Conservation (phyloP, 257 asterid genomes). For the Penstemon davidsonii region DNA sequence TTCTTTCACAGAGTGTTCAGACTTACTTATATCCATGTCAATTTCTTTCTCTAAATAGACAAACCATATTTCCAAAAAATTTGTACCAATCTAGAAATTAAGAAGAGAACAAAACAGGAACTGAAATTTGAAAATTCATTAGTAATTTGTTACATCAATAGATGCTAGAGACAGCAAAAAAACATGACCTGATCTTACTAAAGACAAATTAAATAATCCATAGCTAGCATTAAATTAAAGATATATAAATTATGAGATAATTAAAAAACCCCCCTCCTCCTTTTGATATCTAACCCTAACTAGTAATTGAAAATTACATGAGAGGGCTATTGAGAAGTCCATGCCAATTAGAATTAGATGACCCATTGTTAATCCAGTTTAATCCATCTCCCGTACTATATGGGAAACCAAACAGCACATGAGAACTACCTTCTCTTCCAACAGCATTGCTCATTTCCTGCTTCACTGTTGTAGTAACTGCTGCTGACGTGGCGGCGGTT, state of each 20-base stretch:
- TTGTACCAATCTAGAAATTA: background rate
- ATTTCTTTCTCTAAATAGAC: conserved; percentile 29
- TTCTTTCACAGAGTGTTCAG: conserved; percentile 10
- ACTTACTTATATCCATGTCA: conserved; percentile 30
- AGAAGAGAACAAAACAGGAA: conserved; percentile 17
- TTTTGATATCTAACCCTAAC: too few species aligned
- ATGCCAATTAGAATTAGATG: conserved; percentile 62
- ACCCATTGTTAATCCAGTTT: conserved; percentile 59
- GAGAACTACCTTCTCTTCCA: conserved; percentile 40
- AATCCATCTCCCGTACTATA: conserved; percentile 38
- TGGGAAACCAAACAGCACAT: conserved; percentile 62
- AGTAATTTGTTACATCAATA: conserved; percentile 18
- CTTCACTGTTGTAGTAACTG: conserved; percentile 46
- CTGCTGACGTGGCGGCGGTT: conserved; percentile 31
- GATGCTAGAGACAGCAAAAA: background rate
- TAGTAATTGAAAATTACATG: conserved; percentile 30
- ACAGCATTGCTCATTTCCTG: conserved; percentile 48
- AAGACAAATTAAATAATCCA: background rate
- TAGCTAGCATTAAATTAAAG: background rate
- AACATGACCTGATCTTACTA: background rate
- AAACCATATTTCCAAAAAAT: conserved; percentile 25
- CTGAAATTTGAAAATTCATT: conserved; percentile 26
- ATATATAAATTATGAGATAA: background rate
- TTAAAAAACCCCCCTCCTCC: conserved; percentile 1
- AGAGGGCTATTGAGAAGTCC: conserved; percentile 84